phyloP scores from a whole-genome alignment of 2,329 filamentous ascomycete species.

The Exophiala sp. region DNA sequence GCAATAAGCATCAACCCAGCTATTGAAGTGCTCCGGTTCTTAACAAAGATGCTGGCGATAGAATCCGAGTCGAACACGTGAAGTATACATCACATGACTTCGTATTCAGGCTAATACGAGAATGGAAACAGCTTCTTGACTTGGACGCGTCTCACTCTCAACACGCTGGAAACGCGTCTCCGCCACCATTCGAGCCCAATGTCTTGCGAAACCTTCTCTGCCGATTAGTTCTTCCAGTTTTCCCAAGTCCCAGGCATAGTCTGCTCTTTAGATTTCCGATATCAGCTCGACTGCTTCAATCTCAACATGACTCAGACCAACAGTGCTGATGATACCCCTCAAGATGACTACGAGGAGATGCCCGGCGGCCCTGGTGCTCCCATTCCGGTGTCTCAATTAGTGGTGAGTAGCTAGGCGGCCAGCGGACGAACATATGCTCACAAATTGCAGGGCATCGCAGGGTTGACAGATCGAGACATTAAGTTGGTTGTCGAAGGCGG shows the following conservation, averaged over 20 bases:
- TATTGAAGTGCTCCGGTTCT: too few species aligned
- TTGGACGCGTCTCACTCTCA: slow-evolving; percentile 1
- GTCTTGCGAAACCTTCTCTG: too few species aligned
- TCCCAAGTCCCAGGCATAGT: too few species aligned
- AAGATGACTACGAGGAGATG: slow-evolving; percentile 55
- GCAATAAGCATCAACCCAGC: too few species aligned
- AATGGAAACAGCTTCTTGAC: not conserved
- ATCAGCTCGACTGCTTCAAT: not conserved
- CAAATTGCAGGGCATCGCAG: slow-evolving; percentile 68
- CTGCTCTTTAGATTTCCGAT: too few species aligned
- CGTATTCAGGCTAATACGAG: not conserved
- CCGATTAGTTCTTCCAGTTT: too few species aligned
- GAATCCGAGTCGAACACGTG: not conserved
- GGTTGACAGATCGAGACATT: slow-evolving; percentile 90
- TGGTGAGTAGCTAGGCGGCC: slow-evolving; percentile 53
- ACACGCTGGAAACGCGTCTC: not conserved
- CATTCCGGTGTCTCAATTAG: slow-evolving; percentile 75
- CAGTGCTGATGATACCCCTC: slow-evolving; percentile 16
- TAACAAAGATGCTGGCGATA: too few species aligned
- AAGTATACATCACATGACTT: not conserved
- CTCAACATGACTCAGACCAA: slow-evolving; percentile 27
- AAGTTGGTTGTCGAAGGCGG: slow-evolving; percentile 87
- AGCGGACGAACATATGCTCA: slow-evolving; percentile 2
- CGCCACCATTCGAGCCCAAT: not conserved
- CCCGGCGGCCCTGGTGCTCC: slow-evolving; percentile 85